phyloP scores from a whole-genome alignment of 106 monocot species.

The Hemerocallis citrina region DNA sequence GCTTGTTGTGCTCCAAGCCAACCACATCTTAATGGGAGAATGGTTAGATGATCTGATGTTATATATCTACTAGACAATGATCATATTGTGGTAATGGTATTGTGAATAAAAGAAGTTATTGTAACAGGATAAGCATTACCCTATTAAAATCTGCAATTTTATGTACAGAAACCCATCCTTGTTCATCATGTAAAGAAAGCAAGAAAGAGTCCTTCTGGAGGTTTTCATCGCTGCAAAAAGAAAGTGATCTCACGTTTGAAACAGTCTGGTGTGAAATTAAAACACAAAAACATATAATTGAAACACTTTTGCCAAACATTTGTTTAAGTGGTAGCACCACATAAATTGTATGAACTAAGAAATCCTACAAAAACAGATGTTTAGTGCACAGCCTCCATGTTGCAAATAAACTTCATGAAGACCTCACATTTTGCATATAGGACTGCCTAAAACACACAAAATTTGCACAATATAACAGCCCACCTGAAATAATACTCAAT shows the following conservation, averaged over 20 bases:
- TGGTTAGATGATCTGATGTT: neutral
- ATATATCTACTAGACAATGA: neutral
- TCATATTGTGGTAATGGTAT: neutral
- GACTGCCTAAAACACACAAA: neutral
- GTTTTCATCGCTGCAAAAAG: slow-evolving; percentile 65
- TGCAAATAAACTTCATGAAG: neutral
- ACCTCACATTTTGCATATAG: neutral
- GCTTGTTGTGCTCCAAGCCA: neutral
- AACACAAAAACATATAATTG: neutral
- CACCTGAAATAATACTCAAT: slow-evolving; percentile 96
- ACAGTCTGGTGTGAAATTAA: neutral
- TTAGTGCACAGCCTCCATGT: neutral
- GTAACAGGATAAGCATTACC: slow-evolving; percentile 29
- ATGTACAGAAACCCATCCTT: slow-evolving; percentile 73
- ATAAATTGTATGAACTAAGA: neutral
- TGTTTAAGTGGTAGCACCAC: neutral
- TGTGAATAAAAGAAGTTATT: neutral
- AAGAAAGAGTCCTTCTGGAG: slow-evolving; percentile 47
- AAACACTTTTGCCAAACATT: neutral
- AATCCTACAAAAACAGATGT: neutral
- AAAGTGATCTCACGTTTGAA: neutral
- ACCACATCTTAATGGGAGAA: neutral
- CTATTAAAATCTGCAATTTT: slow-evolving; percentile 87
- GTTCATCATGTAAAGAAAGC: slow-evolving; percentile 52
- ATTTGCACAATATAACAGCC: neutral